A percentile compares a stretch with the other conserved stretches of the same genome.
These are phyloP conservation scores for sorghum (Sorghum bicolor) DNA, from an alignment of 176 grass and related monocot species.

Conservation along the genomic window DNA sequence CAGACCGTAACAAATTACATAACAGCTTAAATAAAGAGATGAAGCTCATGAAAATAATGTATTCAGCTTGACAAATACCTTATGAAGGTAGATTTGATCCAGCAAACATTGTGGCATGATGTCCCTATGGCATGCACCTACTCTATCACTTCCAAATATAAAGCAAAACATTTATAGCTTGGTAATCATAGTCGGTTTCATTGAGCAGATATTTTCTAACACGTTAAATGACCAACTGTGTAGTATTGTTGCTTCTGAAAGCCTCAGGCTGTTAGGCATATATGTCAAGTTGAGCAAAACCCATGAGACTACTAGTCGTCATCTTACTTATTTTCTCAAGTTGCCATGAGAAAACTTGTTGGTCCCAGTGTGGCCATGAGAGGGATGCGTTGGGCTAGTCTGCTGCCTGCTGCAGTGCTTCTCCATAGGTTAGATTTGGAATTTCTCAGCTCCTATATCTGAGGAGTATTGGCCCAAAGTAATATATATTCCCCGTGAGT, in stretches of 20 bases:
- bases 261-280: not conserved
- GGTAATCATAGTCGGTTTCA: not conserved
- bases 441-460: not conserved
- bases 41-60: not conserved
- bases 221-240: not conserved
- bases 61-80: not conserved
- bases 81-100: not conserved
- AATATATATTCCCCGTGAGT: not conserved
- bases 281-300: not conserved
- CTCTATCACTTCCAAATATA: not conserved
- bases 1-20: not conserved
- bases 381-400: not conserved
- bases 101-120: not conserved
- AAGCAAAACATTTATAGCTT: not conserved
- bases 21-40: not conserved
- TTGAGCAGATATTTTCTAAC: not conserved
- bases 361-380: not conserved
- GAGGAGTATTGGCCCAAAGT: not conserved
- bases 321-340: not conserved
- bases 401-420: not conserved
- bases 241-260: not conserved
- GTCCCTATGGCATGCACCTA: not conserved
- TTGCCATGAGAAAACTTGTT: not conserved
- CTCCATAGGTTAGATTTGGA: not conserved
- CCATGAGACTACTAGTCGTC: not conserved